Conservation (phyloP, 225 moss, liverwort and hornwort species). For the Bryoerythrophyllum caledonicum region DNA sequence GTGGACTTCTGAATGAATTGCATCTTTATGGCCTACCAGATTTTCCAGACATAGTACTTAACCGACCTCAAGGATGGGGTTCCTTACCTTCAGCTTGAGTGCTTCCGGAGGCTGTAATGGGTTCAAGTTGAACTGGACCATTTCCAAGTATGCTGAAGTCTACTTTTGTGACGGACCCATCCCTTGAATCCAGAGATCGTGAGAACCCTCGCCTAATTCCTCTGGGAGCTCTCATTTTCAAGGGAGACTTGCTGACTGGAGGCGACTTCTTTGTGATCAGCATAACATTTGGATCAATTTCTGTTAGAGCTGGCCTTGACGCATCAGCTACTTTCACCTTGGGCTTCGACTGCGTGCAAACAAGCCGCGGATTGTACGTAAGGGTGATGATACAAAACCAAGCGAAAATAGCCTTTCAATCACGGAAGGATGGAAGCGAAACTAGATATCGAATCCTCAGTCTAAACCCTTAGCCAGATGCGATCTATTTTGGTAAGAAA, state of each 20-base stretch:
- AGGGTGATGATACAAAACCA: not conserved
- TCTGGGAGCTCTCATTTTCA: constrained; percentile 8
- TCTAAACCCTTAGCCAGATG: not conserved
- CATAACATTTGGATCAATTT: constrained; percentile 24
- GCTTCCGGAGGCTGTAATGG: not conserved
- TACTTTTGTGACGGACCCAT: constrained; percentile 21
- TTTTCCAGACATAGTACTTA: not conserved
- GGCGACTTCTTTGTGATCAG: constrained; percentile 7
- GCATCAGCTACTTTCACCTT: constrained; percentile 5
- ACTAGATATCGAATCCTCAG: not conserved
- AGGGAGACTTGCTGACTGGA: constrained; percentile 6
- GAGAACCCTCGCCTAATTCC: constrained; percentile 44
- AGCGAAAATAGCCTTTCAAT: not conserved
- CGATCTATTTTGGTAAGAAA: not conserved
- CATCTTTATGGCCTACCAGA: not conserved
- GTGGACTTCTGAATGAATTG: not conserved
- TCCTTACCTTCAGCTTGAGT: constrained; percentile 14
- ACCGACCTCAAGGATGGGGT: not conserved
- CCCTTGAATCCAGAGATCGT: constrained; percentile 52
- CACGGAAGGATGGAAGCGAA: not conserved
- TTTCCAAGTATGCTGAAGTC: constrained; percentile 31
- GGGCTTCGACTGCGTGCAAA: constrained; percentile 20
- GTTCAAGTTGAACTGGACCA: constrained; percentile 1
- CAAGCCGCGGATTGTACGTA: not conserved
- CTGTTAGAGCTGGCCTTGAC: constrained; percentile 11